These are phyloP conservation scores for Neckera pumila DNA, from an alignment of 225 moss, liverwort and hornwort species.

Conservation along the genomic window DNA sequence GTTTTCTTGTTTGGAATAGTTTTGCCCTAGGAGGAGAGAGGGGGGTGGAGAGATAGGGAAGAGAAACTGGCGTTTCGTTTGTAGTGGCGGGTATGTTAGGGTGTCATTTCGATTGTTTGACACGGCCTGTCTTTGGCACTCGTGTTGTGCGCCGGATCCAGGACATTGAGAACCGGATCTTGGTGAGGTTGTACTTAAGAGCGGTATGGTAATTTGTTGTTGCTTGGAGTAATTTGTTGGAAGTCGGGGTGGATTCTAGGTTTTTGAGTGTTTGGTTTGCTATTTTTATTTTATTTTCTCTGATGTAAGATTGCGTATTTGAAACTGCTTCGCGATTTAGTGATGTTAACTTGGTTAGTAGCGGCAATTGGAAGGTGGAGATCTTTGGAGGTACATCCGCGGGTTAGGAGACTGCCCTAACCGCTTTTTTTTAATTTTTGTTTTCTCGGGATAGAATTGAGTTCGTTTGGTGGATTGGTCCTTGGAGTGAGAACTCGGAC, in stretches of 20 bases:
- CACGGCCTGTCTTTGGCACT: neutral
- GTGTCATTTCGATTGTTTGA: neutral
- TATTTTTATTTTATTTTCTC: neutral
- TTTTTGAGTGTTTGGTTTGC: neutral
- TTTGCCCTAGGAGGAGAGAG: neutral
- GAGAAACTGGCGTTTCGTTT: neutral
- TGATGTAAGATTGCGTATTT: neutral
- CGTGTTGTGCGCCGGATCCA: neutral
- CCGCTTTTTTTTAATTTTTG: neutral
- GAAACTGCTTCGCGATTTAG: neutral
- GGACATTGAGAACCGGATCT: neutral
- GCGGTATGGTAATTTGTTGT: neutral
- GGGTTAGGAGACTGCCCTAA: slow-evolving; percentile 2
- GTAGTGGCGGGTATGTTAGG: neutral
- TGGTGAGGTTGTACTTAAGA: neutral
- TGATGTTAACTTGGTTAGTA: neutral
- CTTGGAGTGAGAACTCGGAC: neutral
- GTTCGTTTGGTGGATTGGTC: neutral
- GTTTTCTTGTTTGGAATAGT: neutral
- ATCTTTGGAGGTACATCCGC: slow-evolving; percentile 6
- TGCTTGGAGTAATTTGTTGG: neutral
- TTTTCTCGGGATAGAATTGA: neutral
- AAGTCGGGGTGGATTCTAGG: neutral
- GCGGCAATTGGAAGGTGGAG: neutral
- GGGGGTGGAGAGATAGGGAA: neutral